Conservation (phyloP, 2,329 filamentous ascomycete species). For the Neofusicoccum umdonicola region DNA sequence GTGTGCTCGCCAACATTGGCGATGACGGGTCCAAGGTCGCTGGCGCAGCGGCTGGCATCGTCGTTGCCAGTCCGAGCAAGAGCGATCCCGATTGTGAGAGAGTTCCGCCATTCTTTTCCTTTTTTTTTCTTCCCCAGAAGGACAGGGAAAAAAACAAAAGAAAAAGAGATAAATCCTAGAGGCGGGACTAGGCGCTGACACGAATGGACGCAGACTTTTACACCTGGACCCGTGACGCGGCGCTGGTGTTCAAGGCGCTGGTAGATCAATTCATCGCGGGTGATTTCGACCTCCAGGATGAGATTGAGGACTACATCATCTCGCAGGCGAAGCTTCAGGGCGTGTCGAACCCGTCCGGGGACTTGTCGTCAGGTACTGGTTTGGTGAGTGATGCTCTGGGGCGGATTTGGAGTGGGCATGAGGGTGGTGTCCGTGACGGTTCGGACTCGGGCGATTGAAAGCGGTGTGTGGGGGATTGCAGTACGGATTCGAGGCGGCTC, state of each 20-base stretch:
- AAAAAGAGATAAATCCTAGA: too few species aligned
- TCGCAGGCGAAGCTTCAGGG: constrained; percentile 38
- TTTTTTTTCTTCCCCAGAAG: neutral
- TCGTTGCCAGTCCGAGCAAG: constrained; percentile 45
- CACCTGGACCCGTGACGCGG: constrained; percentile 20
- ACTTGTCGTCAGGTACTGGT: constrained; percentile 33
- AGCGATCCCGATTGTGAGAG: constrained; percentile 40
- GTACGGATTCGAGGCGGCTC: too few species aligned
- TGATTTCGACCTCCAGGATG: constrained; percentile 15
- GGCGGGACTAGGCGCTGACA: neutral
- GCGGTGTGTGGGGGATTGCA: too few species aligned
- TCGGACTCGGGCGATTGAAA: too few species aligned
- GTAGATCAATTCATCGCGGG: constrained; percentile 26
- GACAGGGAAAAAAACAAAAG: too few species aligned
- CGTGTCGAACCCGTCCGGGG: constrained; percentile 38
- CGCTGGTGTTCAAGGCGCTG: constrained; percentile 14
- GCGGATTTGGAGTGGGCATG: too few species aligned
- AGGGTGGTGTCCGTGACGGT: too few species aligned
- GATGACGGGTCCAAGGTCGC: constrained; percentile 5
- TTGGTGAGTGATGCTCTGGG: constrained; percentile 22
- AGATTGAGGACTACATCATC: constrained; percentile 32
- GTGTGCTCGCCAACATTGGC: constrained; percentile 14
- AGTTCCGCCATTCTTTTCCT: neutral
- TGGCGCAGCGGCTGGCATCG: constrained; percentile 36
- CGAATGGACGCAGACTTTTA: constrained; percentile 37